Evolutionary conservation across 108 stramenopile genomes (phyloP).

Genomic region (Skeletonema marinoi): DNA sequence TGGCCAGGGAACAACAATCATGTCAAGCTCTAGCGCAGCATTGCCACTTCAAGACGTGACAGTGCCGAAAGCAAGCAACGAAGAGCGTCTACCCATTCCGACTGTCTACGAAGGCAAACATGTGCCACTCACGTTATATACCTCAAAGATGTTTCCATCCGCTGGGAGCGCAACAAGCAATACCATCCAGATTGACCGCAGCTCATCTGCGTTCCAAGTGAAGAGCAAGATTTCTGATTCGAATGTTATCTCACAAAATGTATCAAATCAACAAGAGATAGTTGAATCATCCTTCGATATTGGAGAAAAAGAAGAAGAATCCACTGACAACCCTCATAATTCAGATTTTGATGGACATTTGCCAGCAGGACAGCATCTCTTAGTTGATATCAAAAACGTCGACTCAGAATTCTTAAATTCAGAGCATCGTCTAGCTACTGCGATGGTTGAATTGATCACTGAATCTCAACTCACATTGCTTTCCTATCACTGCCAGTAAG

Average conservation of each 20-base stretch:
- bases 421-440: conserved; percentile 60
- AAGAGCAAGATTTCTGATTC: neutral
- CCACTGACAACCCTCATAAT: neutral
- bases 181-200: neutral
- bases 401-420: conserved; percentile 67
- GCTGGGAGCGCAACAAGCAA: neutral
- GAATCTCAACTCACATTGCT: conserved; percentile 65
- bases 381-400: conserved; percentile 80
- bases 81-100: neutral
- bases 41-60: neutral
- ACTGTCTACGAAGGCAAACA: neutral
- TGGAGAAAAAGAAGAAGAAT: neutral
- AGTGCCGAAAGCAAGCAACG: neutral
- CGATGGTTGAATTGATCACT: conserved; percentile 74
- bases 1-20: neutral
- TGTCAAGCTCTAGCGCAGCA: too few relatives aligned
- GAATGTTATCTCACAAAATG: too few relatives aligned
- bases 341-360: conserved; percentile 46
- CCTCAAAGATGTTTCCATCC: conserved; percentile 8
- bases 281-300: neutral
- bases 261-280: too few relatives aligned
- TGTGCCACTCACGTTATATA: conserved; percentile 5
- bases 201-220: neutral
- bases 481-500: conserved; percentile 79
- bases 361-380: conserved; percentile 78